Conservation (phyloP, 2,329 filamentous ascomycete species). For the Diaporthe vaccinii region DNA sequence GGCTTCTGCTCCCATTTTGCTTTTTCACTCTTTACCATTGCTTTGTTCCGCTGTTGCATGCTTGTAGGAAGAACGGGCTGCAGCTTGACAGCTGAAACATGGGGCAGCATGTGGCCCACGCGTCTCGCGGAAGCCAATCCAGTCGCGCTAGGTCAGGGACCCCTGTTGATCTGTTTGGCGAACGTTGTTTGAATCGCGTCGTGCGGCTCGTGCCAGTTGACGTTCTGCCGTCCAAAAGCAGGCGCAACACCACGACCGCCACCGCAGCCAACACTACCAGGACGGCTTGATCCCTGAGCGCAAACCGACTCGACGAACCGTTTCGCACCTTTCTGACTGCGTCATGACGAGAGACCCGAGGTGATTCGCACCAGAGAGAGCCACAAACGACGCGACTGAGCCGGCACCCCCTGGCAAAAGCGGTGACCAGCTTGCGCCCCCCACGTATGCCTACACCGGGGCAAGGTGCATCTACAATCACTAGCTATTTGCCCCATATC, state of each 20-base stretch:
- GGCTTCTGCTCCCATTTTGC: neutral
- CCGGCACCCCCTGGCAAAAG: constrained; percentile 16
- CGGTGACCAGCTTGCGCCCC: constrained; percentile 29
- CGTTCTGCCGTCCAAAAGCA: constrained; percentile 19
- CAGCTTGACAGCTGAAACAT: constrained; percentile 25
- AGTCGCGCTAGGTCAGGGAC: constrained; percentile 3
- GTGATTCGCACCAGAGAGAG: constrained; percentile 2
- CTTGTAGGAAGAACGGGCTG: neutral
- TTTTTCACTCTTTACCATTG: neutral
- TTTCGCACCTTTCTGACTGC: neutral
- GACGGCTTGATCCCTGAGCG: neutral
- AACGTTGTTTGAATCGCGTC: constrained; percentile 37
- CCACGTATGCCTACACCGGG: constrained; percentile 20
- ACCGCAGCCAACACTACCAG: neutral
- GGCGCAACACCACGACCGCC: constrained; percentile 14
- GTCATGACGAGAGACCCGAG: constrained; percentile 23
- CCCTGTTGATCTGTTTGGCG: constrained; percentile 35
- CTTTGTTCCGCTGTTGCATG: neutral
- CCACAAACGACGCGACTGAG: constrained; percentile 19
- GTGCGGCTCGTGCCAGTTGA: constrained; percentile 30
- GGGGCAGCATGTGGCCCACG: constrained; percentile 11
- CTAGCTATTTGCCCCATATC: constrained; percentile 14
- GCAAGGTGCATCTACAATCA: neutral
- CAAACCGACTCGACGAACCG: neutral
- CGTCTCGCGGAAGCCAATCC: constrained; percentile 26